Evolutionary conservation across 2,329 filamentous ascomycete species (phyloP).

Genomic region (Penicillium sp.): DNA sequence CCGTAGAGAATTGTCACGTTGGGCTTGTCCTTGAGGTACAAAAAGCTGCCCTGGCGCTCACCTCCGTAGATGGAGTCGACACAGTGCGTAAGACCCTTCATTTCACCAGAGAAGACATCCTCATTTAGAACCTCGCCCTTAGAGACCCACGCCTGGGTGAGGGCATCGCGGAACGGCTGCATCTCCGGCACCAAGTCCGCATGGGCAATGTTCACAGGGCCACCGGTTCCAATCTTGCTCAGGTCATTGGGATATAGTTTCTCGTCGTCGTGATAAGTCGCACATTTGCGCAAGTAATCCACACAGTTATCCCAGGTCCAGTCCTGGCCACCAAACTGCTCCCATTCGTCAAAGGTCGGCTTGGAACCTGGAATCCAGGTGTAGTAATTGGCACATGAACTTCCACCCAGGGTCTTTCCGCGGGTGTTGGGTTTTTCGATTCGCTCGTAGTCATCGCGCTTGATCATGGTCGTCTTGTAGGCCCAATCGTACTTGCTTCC

Average conservation of each 20-base stretch:
- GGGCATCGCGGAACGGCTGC: constrained; percentile 48
- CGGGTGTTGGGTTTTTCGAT: constrained; percentile 64
- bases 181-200: constrained; percentile 56
- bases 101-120: constrained; percentile 57
- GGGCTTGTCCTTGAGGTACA: constrained; percentile 53
- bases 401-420: constrained; percentile 60
- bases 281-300: constrained; percentile 56
- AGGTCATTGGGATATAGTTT: constrained; percentile 49
- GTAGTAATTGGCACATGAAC: constrained; percentile 61
- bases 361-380: constrained; percentile 63
- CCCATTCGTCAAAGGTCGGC: constrained; percentile 56
- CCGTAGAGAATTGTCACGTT: constrained; percentile 56
- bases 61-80: constrained; percentile 60
- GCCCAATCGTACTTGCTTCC: constrained; percentile 59
- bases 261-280: constrained; percentile 58
- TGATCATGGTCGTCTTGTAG: constrained; percentile 62
- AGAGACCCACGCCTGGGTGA: constrained; percentile 53
- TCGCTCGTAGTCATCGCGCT: constrained; percentile 55
- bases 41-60: constrained; percentile 52
- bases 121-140: constrained; percentile 53
- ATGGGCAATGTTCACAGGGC: constrained; percentile 56
- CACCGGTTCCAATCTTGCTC: constrained; percentile 52
- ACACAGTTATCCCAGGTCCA: constrained; percentile 59
- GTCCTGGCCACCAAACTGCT: constrained; percentile 44
- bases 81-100: constrained; percentile 55